Evolutionary conservation across 2,329 filamentous ascomycete species (phyloP).

Genomic region (Colletotrichum euphorbiae): DNA sequence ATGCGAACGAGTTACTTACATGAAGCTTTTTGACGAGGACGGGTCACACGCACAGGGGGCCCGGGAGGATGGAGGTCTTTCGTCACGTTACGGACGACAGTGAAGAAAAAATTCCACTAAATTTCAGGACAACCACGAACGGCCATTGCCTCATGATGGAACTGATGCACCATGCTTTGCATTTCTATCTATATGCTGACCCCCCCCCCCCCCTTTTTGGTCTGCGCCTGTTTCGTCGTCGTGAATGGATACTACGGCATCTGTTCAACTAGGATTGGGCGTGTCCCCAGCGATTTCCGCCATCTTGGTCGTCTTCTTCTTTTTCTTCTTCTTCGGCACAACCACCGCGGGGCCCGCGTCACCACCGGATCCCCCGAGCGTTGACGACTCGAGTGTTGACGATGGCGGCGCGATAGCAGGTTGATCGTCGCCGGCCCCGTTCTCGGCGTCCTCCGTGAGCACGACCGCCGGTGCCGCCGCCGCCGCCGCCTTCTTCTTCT

Average conservation of each 20-base stretch:
- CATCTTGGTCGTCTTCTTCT: constrained; percentile 47
- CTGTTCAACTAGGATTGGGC: constrained; percentile 2
- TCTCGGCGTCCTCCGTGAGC: constrained; percentile 40
- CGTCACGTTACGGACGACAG: too few species aligned
- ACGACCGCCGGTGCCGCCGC: constrained; percentile 48
- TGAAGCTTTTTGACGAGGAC: too few species aligned
- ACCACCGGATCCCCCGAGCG: background rate
- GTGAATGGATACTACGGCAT: background rate
- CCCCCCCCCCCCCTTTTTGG: background rate
- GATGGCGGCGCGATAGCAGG: constrained; percentile 7
- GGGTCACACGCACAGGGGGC: too few species aligned
- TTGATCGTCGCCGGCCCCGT: constrained; percentile 22
- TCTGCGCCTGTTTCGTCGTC: background rate
- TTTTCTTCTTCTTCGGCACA: constrained; percentile 57
- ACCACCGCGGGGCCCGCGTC: constrained; percentile 37
- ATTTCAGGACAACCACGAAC: background rate
- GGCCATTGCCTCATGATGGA: background rate
- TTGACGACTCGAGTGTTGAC: background rate
- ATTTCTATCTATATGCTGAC: constrained; percentile 15
- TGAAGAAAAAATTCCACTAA: too few species aligned
- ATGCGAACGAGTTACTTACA: too few species aligned
- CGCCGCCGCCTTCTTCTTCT: constrained; percentile 55
- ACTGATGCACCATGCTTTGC: background rate
- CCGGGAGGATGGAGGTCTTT: too few species aligned
- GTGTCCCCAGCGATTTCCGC: constrained; percentile 34